Conservation (phyloP, 2,329 filamentous ascomycete genomes). For the Sordariomycetes sp. region DNA sequence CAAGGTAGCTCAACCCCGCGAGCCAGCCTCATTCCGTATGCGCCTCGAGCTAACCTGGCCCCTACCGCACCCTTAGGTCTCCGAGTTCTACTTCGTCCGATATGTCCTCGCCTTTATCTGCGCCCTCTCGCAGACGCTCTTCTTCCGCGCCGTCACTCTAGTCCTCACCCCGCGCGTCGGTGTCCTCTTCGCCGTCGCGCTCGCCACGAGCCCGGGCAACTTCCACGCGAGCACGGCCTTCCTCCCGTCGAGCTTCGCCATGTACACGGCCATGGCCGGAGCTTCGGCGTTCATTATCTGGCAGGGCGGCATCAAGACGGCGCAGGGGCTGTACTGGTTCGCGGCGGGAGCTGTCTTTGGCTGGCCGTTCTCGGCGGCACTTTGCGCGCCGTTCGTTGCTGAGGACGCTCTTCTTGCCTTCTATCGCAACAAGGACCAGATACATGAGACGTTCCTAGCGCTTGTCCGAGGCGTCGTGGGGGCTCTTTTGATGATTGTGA, state of each 20-base stretch:
- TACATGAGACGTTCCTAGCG: slow-evolving; percentile 49
- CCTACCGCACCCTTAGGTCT: slow-evolving; percentile 27
- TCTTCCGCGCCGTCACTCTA: slow-evolving; percentile 68
- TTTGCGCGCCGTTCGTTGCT: slow-evolving; percentile 68
- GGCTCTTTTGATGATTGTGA: slow-evolving; percentile 58
- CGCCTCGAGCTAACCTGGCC: not conserved
- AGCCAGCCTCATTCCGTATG: not conserved
- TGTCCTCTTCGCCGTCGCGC: slow-evolving; percentile 69
- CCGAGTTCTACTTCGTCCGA: slow-evolving; percentile 83
- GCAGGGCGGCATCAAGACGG: slow-evolving; percentile 67
- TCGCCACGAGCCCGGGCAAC: slow-evolving; percentile 76
- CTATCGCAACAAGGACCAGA: slow-evolving; percentile 43
- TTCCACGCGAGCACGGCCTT: slow-evolving; percentile 85
- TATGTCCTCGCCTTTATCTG: slow-evolving; percentile 64
- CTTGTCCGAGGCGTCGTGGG: slow-evolving; percentile 57
- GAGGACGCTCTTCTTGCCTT: slow-evolving; percentile 59
- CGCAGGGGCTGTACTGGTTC: slow-evolving; percentile 83
- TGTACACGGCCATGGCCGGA: slow-evolving; percentile 86
- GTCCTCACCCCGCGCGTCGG: slow-evolving; percentile 76
- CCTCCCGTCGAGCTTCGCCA: slow-evolving; percentile 89
- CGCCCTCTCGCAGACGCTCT: slow-evolving; percentile 68
- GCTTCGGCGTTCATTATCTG: slow-evolving; percentile 86
- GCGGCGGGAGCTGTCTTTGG: slow-evolving; percentile 75
- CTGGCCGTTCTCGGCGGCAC: slow-evolving; percentile 86
- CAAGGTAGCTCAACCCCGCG: slow-evolving; percentile 31